A percentile compares a stretch with the other conserved stretches of the same genome.
Conservation (phyloP, 1,139 yeast species). For the Geotrichum aggregatum region DNA sequence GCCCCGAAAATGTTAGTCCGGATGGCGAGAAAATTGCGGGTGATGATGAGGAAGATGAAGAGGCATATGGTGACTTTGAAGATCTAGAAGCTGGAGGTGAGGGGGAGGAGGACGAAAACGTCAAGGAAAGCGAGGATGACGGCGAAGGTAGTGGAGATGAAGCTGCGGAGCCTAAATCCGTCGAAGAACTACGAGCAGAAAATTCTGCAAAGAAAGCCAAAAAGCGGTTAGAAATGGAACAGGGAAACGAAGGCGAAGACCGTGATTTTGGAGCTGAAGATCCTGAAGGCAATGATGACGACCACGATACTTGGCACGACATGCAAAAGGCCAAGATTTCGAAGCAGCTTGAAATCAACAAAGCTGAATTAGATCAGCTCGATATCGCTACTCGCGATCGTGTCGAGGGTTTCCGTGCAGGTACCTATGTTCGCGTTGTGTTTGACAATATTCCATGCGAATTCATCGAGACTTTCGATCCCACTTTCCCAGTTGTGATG, state of each 20-base stretch:
- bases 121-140: conserved; percentile 38
- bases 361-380: conserved; percentile 60
- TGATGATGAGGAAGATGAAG: conserved; percentile 41
- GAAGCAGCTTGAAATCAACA: conserved; percentile 90
- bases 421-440: conserved; percentile 87
- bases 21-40: conserved; percentile 26
- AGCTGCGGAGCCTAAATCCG: conserved; percentile 48
- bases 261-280: conserved; percentile 70
- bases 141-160: conserved; percentile 50
- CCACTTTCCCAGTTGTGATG: conserved; percentile 75
- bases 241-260: conserved; percentile 69
- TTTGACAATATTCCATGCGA: conserved; percentile 86
- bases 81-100: conserved; percentile 77
- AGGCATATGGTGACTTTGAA: conserved; percentile 57
- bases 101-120: conserved; percentile 32
- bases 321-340: conserved; percentile 95
- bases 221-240: conserved; percentile 82
- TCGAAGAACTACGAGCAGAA: conserved; percentile 51
- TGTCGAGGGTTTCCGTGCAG: conserved; percentile 90
- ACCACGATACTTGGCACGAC: conserved; percentile 93
- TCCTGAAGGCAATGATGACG: conserved; percentile 60
- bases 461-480: conserved; percentile 79
- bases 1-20: conserved; percentile 52
- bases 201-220: conserved; percentile 90
- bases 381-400: conserved; percentile 69